Conservation (phyloP, 2,329 filamentous ascomycete genomes). For the Scorias spongiosa region DNA sequence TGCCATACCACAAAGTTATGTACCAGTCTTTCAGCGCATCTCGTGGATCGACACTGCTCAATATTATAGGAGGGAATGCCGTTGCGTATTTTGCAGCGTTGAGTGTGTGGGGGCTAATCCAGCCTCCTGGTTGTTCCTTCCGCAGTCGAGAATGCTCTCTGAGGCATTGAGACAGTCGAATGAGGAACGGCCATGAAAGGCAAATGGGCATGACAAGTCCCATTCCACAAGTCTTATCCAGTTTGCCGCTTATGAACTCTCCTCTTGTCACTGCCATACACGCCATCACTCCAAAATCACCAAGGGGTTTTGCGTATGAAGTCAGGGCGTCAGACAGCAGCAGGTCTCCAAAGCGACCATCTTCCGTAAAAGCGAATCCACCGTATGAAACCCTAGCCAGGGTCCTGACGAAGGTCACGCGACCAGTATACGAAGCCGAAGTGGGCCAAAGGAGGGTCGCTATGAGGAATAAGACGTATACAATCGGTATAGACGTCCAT, state of each 20-base stretch:
- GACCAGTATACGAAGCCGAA: conserved; percentile 52
- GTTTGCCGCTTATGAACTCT: conserved; percentile 61
- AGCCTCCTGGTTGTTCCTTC: conserved; percentile 39
- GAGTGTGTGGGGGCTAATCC: conserved; percentile 51
- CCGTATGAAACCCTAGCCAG: conserved; percentile 69
- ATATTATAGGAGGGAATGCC: conserved; percentile 78
- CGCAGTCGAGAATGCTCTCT: conserved; percentile 70
- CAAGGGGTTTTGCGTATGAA: conserved; percentile 83
- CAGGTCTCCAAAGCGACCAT: conserved; percentile 91
- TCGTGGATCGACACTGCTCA: conserved; percentile 33
- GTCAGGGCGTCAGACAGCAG: conserved; percentile 87
- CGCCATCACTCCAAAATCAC: conserved; percentile 71
- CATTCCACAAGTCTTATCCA: conserved; percentile 70
- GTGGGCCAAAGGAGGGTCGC: conserved; percentile 56
- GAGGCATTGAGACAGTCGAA: conserved; percentile 81
- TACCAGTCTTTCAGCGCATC: background rate
- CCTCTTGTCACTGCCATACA: conserved; percentile 76
- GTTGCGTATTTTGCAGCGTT: conserved; percentile 93
- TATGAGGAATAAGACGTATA: conserved; percentile 60
- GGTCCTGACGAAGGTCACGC: conserved; percentile 58
- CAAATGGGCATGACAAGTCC: conserved; percentile 67
- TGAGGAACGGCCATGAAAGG: conserved; percentile 66
- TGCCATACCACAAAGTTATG: conserved; percentile 7
- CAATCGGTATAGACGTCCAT: conserved; percentile 76
- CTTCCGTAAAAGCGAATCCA: conserved; percentile 68